A percentile compares a stretch with the other conserved stretches of the same genome.
Evolutionary conservation across 257 asterid genomes (phyloP).

Genomic region (Fraxinus americana): DNA sequence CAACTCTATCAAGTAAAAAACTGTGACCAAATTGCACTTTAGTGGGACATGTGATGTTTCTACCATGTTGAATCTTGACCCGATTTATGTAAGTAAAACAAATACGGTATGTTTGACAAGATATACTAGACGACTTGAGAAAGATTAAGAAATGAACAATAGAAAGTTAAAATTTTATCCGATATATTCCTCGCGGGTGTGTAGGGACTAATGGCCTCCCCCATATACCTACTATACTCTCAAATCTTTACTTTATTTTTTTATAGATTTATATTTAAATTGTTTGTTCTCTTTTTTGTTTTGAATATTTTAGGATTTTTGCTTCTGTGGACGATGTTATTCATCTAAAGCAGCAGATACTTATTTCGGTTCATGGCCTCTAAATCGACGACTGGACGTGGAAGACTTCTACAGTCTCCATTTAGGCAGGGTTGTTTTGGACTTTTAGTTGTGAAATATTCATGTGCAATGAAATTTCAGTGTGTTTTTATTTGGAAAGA

Average conservation of each 20-base stretch:
- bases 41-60: not conserved
- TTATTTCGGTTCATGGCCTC: not conserved
- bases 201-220: too few relatives aligned
- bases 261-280: not conserved
- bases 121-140: too few relatives aligned
- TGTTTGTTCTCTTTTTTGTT: not conserved
- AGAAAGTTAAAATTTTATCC: not conserved
- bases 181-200: too few relatives aligned
- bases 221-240: too few relatives aligned
- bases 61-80: not conserved
- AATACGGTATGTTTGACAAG: not conserved
- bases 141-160: too few relatives aligned
- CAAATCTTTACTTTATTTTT: not conserved
- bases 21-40: not conserved
- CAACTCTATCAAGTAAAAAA: not conserved
- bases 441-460: not conserved
- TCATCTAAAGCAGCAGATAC: constrained; percentile 28
- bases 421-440: not conserved
- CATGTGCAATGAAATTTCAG: not conserved
- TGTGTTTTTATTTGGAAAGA: not conserved
- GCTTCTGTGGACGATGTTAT: constrained; percentile 40
- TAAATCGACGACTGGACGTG: not conserved
- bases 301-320: constrained; percentile 45
- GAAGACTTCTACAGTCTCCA: not conserved
- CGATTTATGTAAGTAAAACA: not conserved